Evolutionary conservation across 768 basidiomycete species (phyloP), one percentile per base, ranked within the genome.

Genomic region (Chalciporus piperatus): DNA sequence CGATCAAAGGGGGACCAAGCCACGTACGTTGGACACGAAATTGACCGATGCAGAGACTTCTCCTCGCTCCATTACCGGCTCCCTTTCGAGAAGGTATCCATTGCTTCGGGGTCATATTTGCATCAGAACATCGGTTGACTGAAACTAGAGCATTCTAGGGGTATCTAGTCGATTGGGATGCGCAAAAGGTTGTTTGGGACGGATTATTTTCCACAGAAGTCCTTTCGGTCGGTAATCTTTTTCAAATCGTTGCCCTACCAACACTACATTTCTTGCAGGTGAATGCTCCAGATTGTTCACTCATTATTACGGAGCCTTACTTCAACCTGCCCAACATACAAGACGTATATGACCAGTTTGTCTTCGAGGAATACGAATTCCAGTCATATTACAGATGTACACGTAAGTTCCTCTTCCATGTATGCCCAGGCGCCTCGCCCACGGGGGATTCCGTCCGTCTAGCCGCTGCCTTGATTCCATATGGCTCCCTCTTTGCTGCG

Each of bases 331-430:
- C 92, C 22, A 93, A 92, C 63, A 81, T 97, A 12, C 91, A 93
- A 70, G 90, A 93, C 23, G 80, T 90, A 30, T 94, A 95, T 61
- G 95, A 98, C 66, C 92, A 98, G 69, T 89, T 98, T 65, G 77
- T 96, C 3, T 98, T 97, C 61, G 95, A 98, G 67, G 93, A 98
- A 71, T 98, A 94, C 72, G 94, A 95, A 61, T 97, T 96, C 65
- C 76, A 79, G 42, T 83, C 89, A 42, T 93, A 90, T 67, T 76
- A 81, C 62, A 81, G 93, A 25, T 84, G 84, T 63, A 83, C 92
- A 47, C 87, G 95, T 96, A 70, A 65, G 89, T 76, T 20, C 39
- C 48, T 47, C 48, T 48, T 47, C 60, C 54, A 49, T 49, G 51
- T 50, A 52, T 57, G 58, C 62, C 11, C 57, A 35, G 55, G 49